A percentile compares a stretch with the other conserved stretches of the same genome.
These are phyloP conservation scores for Solanum hybrid DNA, from an alignment of 305 asterid genomes.

Conservation along the genomic window DNA sequence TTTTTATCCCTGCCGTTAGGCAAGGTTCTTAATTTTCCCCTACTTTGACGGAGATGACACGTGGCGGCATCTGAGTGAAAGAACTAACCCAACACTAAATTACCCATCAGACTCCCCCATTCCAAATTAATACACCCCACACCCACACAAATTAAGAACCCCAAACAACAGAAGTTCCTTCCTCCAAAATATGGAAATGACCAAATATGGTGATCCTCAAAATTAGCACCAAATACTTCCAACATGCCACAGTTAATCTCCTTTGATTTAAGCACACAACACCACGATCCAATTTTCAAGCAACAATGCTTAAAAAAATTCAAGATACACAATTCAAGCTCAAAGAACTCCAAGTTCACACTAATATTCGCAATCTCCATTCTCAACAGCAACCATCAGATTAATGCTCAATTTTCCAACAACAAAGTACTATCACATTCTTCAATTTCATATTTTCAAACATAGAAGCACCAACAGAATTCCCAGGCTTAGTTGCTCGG, in stretches of 20 bases:
- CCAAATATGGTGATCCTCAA: neutral
- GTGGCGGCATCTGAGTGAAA: neutral
- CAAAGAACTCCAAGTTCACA: neutral
- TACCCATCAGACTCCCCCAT: neutral
- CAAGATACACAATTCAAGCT: neutral
- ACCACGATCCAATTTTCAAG: neutral
- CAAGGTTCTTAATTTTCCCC: neutral
- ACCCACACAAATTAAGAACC: neutral
- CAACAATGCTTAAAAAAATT: neutral
- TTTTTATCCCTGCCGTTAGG: neutral
- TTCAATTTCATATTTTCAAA: neutral
- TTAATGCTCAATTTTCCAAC: neutral
- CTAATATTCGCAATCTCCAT: neutral
- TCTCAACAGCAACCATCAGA: neutral
- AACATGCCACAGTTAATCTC: neutral
- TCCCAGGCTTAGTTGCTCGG: neutral
- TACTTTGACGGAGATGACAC: neutral
- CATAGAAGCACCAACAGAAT: neutral
- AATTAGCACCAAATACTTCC: neutral
- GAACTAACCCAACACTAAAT: neutral
- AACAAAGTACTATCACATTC: neutral
- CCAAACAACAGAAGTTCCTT: neutral
- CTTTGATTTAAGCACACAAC: neutral
- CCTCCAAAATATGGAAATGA: neutral
- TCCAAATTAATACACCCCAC: neutral